These are phyloP conservation scores for Globisporangium barbulae DNA, from an alignment of 352 stramenopile genomes.

Conservation along the genomic window DNA sequence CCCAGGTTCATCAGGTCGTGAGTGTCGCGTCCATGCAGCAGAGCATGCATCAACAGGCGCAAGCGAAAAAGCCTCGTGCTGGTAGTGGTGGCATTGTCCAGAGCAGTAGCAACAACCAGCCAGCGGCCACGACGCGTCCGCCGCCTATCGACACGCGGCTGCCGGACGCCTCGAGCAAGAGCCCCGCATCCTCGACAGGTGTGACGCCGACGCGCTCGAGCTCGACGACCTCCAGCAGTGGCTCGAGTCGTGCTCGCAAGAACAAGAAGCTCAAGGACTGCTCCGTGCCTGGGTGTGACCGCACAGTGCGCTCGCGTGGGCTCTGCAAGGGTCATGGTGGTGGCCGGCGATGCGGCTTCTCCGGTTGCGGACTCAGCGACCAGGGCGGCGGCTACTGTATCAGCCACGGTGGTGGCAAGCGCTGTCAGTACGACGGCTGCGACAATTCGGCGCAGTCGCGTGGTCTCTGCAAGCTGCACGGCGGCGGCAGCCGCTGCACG, in stretches of 20 bases:
- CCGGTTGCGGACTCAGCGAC: conserved; percentile 69
- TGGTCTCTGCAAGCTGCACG: conserved; percentile 78
- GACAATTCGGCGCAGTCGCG: conserved; percentile 84
- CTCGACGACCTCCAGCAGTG: conserved; percentile 26
- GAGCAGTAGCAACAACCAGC: not conserved
- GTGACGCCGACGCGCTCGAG: conserved; percentile 41
- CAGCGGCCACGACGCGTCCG: conserved; percentile 18
- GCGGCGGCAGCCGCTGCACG: conserved; percentile 73
- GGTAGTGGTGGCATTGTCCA: not conserved
- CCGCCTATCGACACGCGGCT: conserved; percentile 53
- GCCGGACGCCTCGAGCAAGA: conserved; percentile 10
- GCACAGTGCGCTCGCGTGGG: conserved; percentile 71
- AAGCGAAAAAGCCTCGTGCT: conserved; percentile 5
- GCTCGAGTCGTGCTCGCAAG: conserved; percentile 44
- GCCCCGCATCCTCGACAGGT: conserved; percentile 12
- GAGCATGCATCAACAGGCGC: conserved; percentile 4
- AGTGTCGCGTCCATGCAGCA: conserved; percentile 23
- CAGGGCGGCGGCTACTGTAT: conserved; percentile 82
- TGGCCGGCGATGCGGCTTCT: conserved; percentile 63
- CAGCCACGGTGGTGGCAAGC: conserved; percentile 78
- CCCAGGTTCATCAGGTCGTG: conserved; percentile 16
- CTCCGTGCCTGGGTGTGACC: conserved; percentile 68
- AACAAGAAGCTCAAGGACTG: conserved; percentile 85
- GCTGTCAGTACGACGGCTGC: conserved; percentile 70
- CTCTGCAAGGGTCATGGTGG: conserved; percentile 81